These are phyloP conservation scores for Peziza echinospora DNA, from an alignment of 495 filamentous ascomycete species.

Conservation along the genomic window DNA sequence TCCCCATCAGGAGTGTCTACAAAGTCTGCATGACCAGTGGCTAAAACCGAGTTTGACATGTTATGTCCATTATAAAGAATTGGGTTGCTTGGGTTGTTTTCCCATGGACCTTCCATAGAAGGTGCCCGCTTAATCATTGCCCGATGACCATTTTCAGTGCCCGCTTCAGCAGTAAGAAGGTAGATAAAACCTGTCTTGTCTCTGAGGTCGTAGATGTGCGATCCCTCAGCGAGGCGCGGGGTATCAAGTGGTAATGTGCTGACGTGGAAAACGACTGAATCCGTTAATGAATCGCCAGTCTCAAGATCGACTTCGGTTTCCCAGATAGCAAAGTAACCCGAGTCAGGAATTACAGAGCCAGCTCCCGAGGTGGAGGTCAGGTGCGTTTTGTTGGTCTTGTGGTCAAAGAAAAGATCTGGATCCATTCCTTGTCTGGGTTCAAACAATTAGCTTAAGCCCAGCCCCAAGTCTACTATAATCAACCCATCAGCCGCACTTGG, in stretches of 20 bases:
- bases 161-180: constrained; percentile 38
- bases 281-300: constrained; percentile 28
- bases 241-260: constrained; percentile 4
- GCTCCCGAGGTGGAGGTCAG: constrained; percentile 30
- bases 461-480: no score
- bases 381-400: constrained; percentile 33
- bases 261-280: constrained; percentile 11
- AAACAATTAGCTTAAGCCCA: no score
- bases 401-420: constrained; percentile 32
- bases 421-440: constrained; percentile 11
- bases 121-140: constrained; percentile 15
- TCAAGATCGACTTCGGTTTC: constrained; percentile 28
- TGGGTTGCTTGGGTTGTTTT: constrained; percentile 28
- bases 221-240: constrained; percentile 34
- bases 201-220: constrained; percentile 27
- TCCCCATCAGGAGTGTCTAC: constrained; percentile 35
- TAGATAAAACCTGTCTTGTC: constrained; percentile 36
- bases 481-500: constrained; percentile 29
- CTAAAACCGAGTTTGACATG: constrained; percentile 10
- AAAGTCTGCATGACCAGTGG: constrained; percentile 36
- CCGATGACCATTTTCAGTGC: constrained; percentile 36
- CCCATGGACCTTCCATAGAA: constrained; percentile 32
- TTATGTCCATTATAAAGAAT: constrained; percentile 23
- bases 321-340: constrained; percentile 24
- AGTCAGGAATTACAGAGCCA: constrained; percentile 8